A percentile compares a stretch with the other conserved stretches of the same genome.
Evolutionary conservation across 2,329 filamentous ascomycete genomes (phyloP).

Genomic region (Talaromyces amestolkiae): DNA sequence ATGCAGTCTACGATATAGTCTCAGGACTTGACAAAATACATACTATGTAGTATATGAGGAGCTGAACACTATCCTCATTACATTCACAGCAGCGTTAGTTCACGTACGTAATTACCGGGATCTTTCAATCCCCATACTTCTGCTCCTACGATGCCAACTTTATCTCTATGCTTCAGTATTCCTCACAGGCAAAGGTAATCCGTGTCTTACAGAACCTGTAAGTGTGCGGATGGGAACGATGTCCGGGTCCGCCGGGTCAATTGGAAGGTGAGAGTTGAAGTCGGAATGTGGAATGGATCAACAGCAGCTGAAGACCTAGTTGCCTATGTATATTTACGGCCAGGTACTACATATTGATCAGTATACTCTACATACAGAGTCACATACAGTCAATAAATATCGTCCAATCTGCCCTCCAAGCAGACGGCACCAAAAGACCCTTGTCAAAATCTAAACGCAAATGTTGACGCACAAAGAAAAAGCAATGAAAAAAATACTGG

Average conservation of each 20-base stretch:
- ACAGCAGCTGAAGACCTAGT: background rate
- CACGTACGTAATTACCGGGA: background rate
- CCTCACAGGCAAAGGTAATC: background rate
- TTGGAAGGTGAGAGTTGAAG: background rate
- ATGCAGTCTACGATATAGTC: background rate
- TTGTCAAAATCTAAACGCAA: background rate
- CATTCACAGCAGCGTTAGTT: background rate
- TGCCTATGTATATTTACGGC: background rate
- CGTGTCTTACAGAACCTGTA: background rate
- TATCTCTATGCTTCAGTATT: background rate
- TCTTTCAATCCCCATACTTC: background rate
- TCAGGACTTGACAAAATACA: background rate
- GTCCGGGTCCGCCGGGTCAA: background rate
- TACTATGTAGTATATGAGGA: background rate
- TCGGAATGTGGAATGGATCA: conserved; percentile 6
- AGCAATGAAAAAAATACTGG: background rate
- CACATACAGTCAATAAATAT: background rate
- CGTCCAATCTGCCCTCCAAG: background rate
- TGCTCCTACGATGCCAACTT: background rate
- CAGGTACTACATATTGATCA: background rate
- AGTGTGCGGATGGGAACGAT: background rate
- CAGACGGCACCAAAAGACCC: background rate
- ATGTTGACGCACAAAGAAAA: background rate
- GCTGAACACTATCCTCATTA: background rate
- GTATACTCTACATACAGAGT: background rate